phyloP scores from a whole-genome alignment of 441 rosid genomes.

The Brassica balearica region DNA sequence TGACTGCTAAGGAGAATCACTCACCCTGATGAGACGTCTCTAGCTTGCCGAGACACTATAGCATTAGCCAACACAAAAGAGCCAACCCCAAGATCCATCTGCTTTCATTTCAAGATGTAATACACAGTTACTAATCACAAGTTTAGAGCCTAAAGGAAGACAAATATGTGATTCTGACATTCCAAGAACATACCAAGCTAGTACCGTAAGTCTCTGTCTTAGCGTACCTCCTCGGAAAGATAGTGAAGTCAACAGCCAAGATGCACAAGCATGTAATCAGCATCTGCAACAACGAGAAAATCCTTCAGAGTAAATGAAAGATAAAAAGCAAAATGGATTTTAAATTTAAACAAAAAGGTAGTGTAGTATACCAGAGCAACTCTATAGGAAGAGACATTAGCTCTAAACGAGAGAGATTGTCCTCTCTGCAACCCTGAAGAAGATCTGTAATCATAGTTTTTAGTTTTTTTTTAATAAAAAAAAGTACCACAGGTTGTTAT shows the following conservation, averaged over 20 bases:
- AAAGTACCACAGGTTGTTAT: constrained; percentile 11
- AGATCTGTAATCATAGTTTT: constrained; percentile 44
- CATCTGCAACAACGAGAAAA: constrained; percentile 63
- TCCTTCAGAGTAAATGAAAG: constrained; percentile 36
- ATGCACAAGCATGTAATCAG: constrained; percentile 81
- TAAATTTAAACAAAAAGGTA: constrained; percentile 24
- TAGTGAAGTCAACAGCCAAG: constrained; percentile 90
- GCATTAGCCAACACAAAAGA: constrained; percentile 86
- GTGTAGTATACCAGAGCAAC: constrained; percentile 64
- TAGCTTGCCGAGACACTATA: constrained; percentile 88
- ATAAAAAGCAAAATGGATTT: neutral
- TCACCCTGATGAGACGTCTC: constrained; percentile 62
- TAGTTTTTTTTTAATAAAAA: neutral
- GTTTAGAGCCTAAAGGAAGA: constrained; percentile 17
- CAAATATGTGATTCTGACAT: constrained; percentile 9
- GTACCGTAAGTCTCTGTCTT: constrained; percentile 92
- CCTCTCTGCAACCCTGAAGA: constrained; percentile 49
- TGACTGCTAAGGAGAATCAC: constrained; percentile 29
- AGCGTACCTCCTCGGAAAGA: constrained; percentile 87
- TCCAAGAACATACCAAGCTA: constrained; percentile 63
- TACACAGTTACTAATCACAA: constrained; percentile 4
- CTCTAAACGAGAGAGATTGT: constrained; percentile 54
- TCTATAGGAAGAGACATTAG: constrained; percentile 69
- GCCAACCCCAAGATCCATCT: constrained; percentile 99
- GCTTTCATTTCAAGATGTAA: constrained; percentile 37